Base-by-base conservation (phyloP, 1,284 basidiomycete genomes). In the Malassezia brasiliensis region DNA sequence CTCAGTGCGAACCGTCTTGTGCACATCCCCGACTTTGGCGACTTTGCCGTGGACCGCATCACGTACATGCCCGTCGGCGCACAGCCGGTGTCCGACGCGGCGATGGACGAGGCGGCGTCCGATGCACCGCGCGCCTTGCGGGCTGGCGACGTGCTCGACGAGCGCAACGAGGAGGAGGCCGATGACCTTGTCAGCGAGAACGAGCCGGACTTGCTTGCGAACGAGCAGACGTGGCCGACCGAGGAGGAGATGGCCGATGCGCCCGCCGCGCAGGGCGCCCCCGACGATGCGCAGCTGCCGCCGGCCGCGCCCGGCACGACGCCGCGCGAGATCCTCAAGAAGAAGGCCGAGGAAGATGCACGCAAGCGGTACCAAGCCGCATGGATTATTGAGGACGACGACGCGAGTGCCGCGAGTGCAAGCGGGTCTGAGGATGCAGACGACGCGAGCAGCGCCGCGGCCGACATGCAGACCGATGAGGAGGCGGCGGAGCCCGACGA, bases 181-280 rank as follows among this genome's bases (percentile, higher is more conserved):
- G 93, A 98, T 74, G 93, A 91, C 5, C 78, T 96, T 30, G 81
- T 88, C 2, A 88, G 87, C 0, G 85, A 83, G 57, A 96, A 96
- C 69, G 83, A 85, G 31, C 87, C 87, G 0, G 90, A 96, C 66
- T 83, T 88, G 57, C 80, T 96, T 76, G 83, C 81, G 14, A 93
- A 93, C 70, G 93, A 98, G 71, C 93, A 98, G 76, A 98, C 93
- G 0, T 96, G 93, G 91, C 93, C 93, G 0, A 96, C 90, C 0
- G 90, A 96, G 73, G 93, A 96, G 65, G 93, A 96, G 75, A 88
- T 98, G 84, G 58, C 62, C 79, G 53, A 55, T 28, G 57, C 54
- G 31, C 42, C 44, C 15, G 42, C 25, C 17, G 25, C 22, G 22
- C 40, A 42, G 17, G 41, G 14, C 7, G 30, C 28, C 12, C n/a